Conservation (phyloP, 495 filamentous ascomycete genomes). For the Hypomontagnella monticulosa region DNA sequence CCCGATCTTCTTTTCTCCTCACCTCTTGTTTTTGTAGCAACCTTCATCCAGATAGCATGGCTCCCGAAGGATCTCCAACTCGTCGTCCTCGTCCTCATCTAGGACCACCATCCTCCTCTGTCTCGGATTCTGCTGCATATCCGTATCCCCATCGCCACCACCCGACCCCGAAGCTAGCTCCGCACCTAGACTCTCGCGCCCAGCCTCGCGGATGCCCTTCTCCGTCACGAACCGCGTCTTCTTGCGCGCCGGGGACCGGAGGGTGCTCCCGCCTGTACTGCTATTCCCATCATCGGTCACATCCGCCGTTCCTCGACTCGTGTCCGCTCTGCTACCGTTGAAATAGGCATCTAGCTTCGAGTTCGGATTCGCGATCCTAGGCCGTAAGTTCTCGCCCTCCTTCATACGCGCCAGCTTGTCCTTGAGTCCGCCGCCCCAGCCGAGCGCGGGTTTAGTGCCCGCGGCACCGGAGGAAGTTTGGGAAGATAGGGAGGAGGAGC, state of each 20-base stretch:
- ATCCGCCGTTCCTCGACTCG: neutral
- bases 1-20: neutral
- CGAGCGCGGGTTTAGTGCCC: constrained; percentile 42
- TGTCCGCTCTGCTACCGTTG: constrained; percentile 37
- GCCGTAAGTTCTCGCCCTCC: constrained; percentile 58
- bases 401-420: constrained; percentile 63
- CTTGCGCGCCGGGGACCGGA: constrained; percentile 66
- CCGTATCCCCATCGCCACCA: constrained; percentile 55
- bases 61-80: constrained; percentile 46
- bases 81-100: constrained; percentile 60
- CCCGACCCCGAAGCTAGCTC: constrained; percentile 47
- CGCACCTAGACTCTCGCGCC: constrained; percentile 75
- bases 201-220: constrained; percentile 79
- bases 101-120: constrained; percentile 40
- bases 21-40: neutral
- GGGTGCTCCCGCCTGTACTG: constrained; percentile 13
- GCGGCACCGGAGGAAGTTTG: neutral
- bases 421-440: constrained; percentile 60
- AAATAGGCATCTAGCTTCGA: neutral
- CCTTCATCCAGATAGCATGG: too few relatives aligned
- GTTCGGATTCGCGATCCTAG: neutral
- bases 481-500: constrained; percentile 8
- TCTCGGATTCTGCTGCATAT: neutral
- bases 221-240: constrained; percentile 85
- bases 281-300: constrained; percentile 5